These are phyloP conservation scores for Populus pruinosa DNA, from an alignment of 345 rosid species.

Conservation along the genomic window DNA sequence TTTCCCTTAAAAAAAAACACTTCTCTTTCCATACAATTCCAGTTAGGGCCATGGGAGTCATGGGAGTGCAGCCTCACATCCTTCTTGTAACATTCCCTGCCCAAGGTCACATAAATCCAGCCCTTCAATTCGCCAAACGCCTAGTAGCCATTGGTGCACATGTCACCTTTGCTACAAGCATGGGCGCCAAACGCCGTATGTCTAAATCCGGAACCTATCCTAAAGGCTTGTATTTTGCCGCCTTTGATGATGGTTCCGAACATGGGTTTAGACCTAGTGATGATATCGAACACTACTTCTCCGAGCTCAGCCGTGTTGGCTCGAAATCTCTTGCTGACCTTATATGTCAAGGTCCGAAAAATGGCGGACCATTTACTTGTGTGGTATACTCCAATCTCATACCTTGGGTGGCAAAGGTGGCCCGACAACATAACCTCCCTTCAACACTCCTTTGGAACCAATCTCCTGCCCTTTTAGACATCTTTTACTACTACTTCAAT, in stretches of 20 bases:
- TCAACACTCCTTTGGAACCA: conserved; percentile 55
- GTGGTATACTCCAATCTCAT: conserved; percentile 15
- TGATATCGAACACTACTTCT: background rate
- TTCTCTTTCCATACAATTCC: background rate
- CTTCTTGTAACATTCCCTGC: conserved; percentile 3
- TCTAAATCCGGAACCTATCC: background rate
- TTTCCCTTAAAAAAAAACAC: too few species aligned
- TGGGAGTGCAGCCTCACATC: background rate
- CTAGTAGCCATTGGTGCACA: background rate
- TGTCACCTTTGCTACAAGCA: conserved; percentile 3
- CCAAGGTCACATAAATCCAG: conserved; percentile 10
- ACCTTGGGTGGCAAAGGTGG: conserved; percentile 40
- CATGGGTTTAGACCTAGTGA: background rate
- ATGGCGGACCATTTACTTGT: conserved; percentile 4
- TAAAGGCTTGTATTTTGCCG: background rate
- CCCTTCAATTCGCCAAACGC: conserved; percentile 7
- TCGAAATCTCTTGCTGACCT: conserved; percentile 18
- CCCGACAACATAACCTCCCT: conserved; percentile 37
- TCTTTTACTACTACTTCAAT: conserved; percentile 50
- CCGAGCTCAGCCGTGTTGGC: conserved; percentile 16
- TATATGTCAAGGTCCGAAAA: background rate
- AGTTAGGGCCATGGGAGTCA: background rate
- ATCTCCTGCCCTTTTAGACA: conserved; percentile 49
- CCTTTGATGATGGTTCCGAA: background rate
- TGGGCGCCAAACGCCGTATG: background rate